These are phyloP conservation scores for Boletus bicolor DNA, from an alignment of 768 basidiomycete genomes.

Conservation along the genomic window DNA sequence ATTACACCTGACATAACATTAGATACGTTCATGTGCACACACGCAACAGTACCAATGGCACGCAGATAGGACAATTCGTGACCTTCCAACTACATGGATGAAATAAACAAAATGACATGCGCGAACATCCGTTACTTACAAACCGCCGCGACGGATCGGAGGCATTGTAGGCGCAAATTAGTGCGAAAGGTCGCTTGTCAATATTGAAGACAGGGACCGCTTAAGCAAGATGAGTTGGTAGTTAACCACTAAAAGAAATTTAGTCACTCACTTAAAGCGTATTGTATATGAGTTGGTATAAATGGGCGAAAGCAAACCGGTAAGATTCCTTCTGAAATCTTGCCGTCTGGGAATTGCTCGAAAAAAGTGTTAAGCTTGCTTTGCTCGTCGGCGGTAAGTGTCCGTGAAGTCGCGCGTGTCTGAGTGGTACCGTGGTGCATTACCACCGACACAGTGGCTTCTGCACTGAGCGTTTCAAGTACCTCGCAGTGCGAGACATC, in stretches of 20 bases:
- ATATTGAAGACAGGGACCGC: constrained; percentile 93
- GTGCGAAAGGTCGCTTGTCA: constrained; percentile 86
- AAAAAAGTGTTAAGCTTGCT: constrained; percentile 75
- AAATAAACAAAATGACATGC: constrained; percentile 7
- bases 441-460: constrained; percentile 63
- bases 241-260: neutral
- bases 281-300: constrained; percentile 77
- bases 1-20: constrained; percentile 60
- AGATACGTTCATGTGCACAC: neutral
- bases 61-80: constrained; percentile 89
- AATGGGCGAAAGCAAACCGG: constrained; percentile 81
- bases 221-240: constrained; percentile 27
- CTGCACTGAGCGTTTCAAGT: constrained; percentile 60
- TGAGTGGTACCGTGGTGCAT: constrained; percentile 67
- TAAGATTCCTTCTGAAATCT: constrained; percentile 82
- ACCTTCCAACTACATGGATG: constrained; percentile 64
- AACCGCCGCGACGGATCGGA: constrained; percentile 78
- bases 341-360: constrained; percentile 75
- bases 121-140: constrained; percentile 40
- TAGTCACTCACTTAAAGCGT: constrained; percentile 70
- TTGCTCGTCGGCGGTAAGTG: constrained; percentile 69
- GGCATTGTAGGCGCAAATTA: constrained; percentile 89
- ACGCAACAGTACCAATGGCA: constrained; percentile 62
- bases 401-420: constrained; percentile 47
- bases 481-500: constrained; percentile 92